Evolutionary conservation across 2,329 filamentous ascomycete species (phyloP), one percentile per base, ranked within the genome.

Genomic region (Cladosporium sp.): DNA sequence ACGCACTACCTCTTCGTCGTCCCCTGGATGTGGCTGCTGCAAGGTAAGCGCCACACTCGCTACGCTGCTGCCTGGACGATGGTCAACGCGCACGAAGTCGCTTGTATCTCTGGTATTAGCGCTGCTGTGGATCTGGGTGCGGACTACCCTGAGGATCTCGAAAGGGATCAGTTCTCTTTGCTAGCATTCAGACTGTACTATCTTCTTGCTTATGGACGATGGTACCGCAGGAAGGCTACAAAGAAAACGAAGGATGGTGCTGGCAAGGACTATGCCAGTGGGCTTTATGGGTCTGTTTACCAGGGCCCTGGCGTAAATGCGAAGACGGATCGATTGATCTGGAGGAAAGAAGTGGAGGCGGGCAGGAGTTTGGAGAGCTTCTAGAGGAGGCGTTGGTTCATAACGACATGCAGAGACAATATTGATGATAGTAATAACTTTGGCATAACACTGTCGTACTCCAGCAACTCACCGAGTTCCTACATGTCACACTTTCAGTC

Each of bases 11-110:
- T 82, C 1, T 79, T 84, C 36, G 85, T 88, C 64, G 85, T 91
- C 1, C 88, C 88, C 0, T 84, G 84, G 63, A 82, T 91, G 80
- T 88, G 87, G 86, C 82, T 88, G 22, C 79, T 91, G 3, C 86
- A 91, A 63, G 86, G 86, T 0, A 82, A 78, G 61, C 84, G 83
- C 25, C 76, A 78, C 51, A 90, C 87, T 0, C 76, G 79, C 20
- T 89, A 84, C 67, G 87, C 86, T 0, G 84, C 83, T 1, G 81
- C 81, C 6, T 90, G 87, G 87, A 89, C 87, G 0, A 75, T 90
- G 59, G 82, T 89, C 60, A 87, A 87, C 63, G 84, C 85, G 65
- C 84, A 90, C 65, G 88, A 90, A 67, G 78, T 88, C 9, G 88
- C 88, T 1, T 85, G 86, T 59, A 85, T 90, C 51, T 85, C 82